Conservation (phyloP, 805 yeast genomes). For the Candida quercuum region DNA sequence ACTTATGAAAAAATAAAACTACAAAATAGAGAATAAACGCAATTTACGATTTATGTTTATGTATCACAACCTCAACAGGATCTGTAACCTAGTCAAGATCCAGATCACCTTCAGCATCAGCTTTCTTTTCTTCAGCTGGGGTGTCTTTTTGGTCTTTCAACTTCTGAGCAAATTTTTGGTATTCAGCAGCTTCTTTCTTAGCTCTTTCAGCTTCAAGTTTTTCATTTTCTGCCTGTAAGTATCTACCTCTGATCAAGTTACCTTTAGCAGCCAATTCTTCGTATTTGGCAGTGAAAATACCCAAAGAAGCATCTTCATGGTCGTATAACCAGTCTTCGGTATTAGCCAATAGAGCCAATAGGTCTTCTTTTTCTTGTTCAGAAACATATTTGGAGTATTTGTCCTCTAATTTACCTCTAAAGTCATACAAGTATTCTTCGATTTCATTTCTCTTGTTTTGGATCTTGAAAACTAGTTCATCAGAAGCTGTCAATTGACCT, state of each 20-base stretch:
- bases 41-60: too few relatives aligned
- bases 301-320: constrained; percentile 95
- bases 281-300: constrained; percentile 93
- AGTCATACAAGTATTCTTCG: constrained; percentile 96
- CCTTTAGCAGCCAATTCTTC: constrained; percentile 95
- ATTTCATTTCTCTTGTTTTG: constrained; percentile 98
- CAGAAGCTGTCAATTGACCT: constrained; percentile 78
- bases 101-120: constrained; percentile 36
- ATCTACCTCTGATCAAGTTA: constrained; percentile 93
- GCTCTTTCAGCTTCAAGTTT: constrained; percentile 83
- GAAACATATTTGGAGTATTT: constrained; percentile 83
- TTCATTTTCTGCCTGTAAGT: constrained; percentile 90
- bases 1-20: too few relatives aligned
- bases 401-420: constrained; percentile 95
- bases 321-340: constrained; percentile 99
- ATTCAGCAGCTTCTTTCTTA: constrained; percentile 82
- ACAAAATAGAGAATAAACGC: too few relatives aligned
- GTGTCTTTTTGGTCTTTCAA: constrained; percentile 26
- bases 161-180: constrained; percentile 26
- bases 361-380: constrained; percentile 81
- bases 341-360: constrained; percentile 65
- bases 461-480: constrained; percentile 95
- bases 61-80: too few relatives aligned
- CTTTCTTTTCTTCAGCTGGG: constrained; percentile 15
- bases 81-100: constrained; percentile 29